phyloP scores from a whole-genome alignment of 345 rosid genomes.

The Nephelium lappaceum region DNA sequence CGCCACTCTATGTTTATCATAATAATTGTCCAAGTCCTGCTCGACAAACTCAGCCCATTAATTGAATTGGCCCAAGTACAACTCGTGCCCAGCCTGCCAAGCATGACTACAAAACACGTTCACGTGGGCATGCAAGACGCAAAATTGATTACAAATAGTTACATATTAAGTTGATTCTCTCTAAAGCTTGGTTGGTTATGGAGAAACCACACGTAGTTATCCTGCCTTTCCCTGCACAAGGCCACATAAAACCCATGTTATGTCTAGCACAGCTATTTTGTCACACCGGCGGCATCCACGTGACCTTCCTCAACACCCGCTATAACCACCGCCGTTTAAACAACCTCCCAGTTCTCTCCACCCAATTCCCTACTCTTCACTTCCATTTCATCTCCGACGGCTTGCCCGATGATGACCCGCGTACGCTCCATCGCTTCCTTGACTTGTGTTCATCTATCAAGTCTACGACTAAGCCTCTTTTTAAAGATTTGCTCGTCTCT shows the following conservation, averaged over 20 bases:
- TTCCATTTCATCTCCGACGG: constrained; percentile 29
- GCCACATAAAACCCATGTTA: constrained; percentile 25
- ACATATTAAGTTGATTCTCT: too few species aligned
- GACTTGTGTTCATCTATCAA: not conserved
- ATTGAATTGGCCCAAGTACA: too few species aligned
- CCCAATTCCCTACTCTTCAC: constrained; percentile 19
- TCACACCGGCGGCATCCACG: constrained; percentile 17
- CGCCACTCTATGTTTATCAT: too few species aligned
- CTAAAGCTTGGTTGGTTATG: not conserved
- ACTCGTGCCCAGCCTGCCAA: too few species aligned
- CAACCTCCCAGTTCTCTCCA: not conserved
- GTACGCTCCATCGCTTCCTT: not conserved
- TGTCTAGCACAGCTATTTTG: constrained; percentile 31
- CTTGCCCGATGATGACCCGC: constrained; percentile 22
- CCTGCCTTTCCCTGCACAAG: constrained; percentile 21
- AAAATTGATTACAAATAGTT: not conserved
- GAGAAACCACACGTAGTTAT: constrained; percentile 16
- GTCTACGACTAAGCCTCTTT: not conserved
- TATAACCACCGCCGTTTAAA: constrained; percentile 19
- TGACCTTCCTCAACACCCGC: constrained; percentile 33
- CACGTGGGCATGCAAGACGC: too few species aligned
- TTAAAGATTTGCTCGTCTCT: constrained; percentile 8
- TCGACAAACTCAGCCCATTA: not conserved
- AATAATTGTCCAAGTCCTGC: not conserved
- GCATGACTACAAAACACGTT: too few species aligned